Conservation (phyloP, 352 stramenopile genomes). For the Phytophthora hybrid region DNA sequence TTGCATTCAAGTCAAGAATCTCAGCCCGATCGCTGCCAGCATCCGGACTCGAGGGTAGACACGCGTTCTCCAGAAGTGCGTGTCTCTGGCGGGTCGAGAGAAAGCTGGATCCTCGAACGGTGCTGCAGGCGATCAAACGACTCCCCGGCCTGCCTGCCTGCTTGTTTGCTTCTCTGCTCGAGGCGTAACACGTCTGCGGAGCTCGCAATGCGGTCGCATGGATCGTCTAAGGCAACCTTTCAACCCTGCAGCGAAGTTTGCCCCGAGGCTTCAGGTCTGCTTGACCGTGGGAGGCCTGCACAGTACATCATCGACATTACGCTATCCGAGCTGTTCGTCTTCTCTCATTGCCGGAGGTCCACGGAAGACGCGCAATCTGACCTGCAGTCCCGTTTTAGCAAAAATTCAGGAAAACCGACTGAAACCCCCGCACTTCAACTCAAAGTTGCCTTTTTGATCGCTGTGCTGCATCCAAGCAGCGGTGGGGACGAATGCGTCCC, state of each 20-base stretch:
- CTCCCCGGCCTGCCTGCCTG: not conserved
- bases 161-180: no score
- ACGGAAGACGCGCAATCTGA: no score
- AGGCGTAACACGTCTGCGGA: not conserved
- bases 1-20: slow-evolving; percentile 1
- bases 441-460: slow-evolving; percentile 8
- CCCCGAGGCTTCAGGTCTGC: no score
- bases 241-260: no score
- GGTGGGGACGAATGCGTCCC: not conserved
- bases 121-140: not conserved
- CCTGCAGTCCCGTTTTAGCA: not conserved
- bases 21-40: slow-evolving; percentile 7
- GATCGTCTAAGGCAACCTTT: no score
- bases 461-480: not conserved
- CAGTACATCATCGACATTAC: no score
- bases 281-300: no score
- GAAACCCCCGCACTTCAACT: slow-evolving; percentile 19
- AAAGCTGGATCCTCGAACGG: slow-evolving; percentile 18
- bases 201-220: no score
- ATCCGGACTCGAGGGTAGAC: slow-evolving; percentile 15
- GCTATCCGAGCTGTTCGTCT: no score
- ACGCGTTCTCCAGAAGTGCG: slow-evolving; percentile 19
- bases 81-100: slow-evolving; percentile 14
- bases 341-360: slow-evolving; percentile 1
- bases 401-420: slow-evolving; percentile 7